These are phyloP conservation scores for Dentiscutata heterogama DNA, from an alignment of 371 early-diverging fungal genomes.

Conservation along the genomic window DNA sequence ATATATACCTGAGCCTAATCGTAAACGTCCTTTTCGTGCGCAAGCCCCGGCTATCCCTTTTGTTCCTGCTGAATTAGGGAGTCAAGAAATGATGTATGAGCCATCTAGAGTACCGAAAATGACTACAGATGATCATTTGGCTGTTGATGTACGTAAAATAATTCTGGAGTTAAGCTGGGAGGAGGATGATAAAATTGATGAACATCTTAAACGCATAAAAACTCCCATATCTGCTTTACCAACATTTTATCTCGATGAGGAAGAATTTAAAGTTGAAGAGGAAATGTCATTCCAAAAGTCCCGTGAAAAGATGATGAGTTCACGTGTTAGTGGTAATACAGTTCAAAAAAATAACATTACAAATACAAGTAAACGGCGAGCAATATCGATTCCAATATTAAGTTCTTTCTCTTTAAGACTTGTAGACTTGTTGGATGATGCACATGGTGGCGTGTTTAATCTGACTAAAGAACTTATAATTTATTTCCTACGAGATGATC, in stretches of 20 bases:
- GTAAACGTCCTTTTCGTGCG: slow-evolving; percentile 67
- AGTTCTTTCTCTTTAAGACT: slow-evolving; percentile 61
- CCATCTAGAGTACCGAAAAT: slow-evolving; percentile 70
- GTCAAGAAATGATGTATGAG: slow-evolving; percentile 68
- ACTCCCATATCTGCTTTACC: slow-evolving; percentile 64
- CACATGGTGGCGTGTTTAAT: slow-evolving; percentile 59
- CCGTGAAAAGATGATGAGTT: slow-evolving; percentile 31
- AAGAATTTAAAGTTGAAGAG: slow-evolving; percentile 49
- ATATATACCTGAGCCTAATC: slow-evolving; percentile 60
- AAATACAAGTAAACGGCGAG: slow-evolving; percentile 49
- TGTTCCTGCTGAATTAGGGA: slow-evolving; percentile 70
- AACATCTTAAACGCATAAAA: slow-evolving; percentile 63
- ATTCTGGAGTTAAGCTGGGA: slow-evolving; percentile 74
- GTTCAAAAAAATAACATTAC: slow-evolving; percentile 46
- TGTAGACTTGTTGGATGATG: slow-evolving; percentile 66
- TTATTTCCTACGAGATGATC: slow-evolving; percentile 68
- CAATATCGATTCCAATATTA: slow-evolving; percentile 60
- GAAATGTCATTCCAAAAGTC: slow-evolving; percentile 24
- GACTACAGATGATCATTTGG: slow-evolving; percentile 65
- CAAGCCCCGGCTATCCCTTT: slow-evolving; percentile 66
- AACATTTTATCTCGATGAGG: slow-evolving; percentile 65
- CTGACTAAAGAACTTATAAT: slow-evolving; percentile 61
- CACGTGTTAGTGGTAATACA: slow-evolving; percentile 14
- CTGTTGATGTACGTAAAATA: slow-evolving; percentile 66
- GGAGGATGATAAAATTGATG: slow-evolving; percentile 66